Evolutionary conservation across 1,284 basidiomycete genomes (phyloP), one percentile per base, ranked within the genome.

Genomic region (Apiotrichum sp.): DNA sequence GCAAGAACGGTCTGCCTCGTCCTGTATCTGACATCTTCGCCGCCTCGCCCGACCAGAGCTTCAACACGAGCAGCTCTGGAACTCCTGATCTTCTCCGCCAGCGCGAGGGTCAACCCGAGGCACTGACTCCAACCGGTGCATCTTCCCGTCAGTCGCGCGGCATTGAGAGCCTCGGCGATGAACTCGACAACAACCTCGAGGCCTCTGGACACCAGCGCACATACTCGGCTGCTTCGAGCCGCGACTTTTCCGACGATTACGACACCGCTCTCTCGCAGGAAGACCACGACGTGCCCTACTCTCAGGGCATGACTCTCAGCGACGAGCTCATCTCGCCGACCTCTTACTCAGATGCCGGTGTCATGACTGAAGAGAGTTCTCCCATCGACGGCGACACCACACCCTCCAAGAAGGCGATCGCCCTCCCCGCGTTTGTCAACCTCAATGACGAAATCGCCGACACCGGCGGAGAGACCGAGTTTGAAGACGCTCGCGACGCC

Each of bases 401-500:
- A 1, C 73, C 74, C 5, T 69, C 70, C 32, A 67, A 65, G 48
- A 60, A 53, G 32, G 59, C 63, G 3, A 55, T 62, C 13, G 54
- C 64, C 10, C 65, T 74, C 3, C 71, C 71, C 14, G 60, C 59
- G 51, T 64, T 64, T 9, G 59, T 56, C 43, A 50, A 50, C 33
- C 55, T 65, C 35, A 35, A 48, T 57, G 50, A 63, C 51, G 55
- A 55, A 48, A 57, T 47, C 47, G 22, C 22, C 22, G 22, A 22
- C 22, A 60, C 53, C 0, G 86, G 87, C 50, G 80, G 77, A 11
- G 88, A 90, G 29, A 71, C 70, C 34, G 86, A 88, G 58, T 95
- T 88, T 68, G 83, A 87, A 29, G 89, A 93, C 69, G 90, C 90
- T 2, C 79, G 84, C 51, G 85, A 86, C 71, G 80, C 84, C 69